Evolutionary conservation across 2,329 filamentous ascomycete species (phyloP).

Genomic region (Elsinoe fawcettii): DNA sequence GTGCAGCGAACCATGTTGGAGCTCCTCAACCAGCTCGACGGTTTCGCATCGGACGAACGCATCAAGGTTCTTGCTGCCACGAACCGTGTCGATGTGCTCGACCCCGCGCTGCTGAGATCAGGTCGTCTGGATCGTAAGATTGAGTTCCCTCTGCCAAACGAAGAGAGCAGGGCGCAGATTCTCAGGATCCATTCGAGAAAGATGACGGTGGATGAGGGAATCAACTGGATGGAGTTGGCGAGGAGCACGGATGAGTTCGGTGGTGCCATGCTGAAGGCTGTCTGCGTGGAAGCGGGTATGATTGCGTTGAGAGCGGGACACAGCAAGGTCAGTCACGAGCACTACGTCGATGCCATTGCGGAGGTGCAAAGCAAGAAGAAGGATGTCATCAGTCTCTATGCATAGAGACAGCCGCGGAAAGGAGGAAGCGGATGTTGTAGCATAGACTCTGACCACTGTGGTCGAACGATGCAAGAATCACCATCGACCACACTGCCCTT

Average conservation of each 20-base stretch:
- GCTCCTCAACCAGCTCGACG: slow-evolving; percentile 94
- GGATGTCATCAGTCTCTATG: slow-evolving; percentile 41
- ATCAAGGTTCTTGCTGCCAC: slow-evolving; percentile 95
- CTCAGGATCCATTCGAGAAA: slow-evolving; percentile 95
- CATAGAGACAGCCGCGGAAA: slow-evolving; percentile 3
- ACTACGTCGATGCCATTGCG: slow-evolving; percentile 96
- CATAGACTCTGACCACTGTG: slow-evolving; percentile 12
- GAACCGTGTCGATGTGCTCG: slow-evolving; percentile 88
- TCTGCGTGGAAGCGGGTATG: slow-evolving; percentile 98
- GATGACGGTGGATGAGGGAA: slow-evolving; percentile 87
- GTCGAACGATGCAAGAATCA: slow-evolving; percentile 4
- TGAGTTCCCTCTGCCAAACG: slow-evolving; percentile 93
- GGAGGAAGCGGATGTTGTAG: background rate
- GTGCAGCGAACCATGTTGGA: slow-evolving; percentile 99
- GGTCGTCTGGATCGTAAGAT: slow-evolving; percentile 98
- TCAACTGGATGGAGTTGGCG: slow-evolving; percentile 95
- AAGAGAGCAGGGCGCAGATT: slow-evolving; percentile 95
- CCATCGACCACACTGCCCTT: background rate
- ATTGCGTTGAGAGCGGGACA: slow-evolving; percentile 91
- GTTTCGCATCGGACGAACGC: slow-evolving; percentile 91
- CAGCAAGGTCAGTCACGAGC: slow-evolving; percentile 94
- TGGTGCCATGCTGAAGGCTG: slow-evolving; percentile 93
- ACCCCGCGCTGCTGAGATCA: slow-evolving; percentile 88
- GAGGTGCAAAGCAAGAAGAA: slow-evolving; percentile 97
- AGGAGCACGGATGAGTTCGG: slow-evolving; percentile 98